These are phyloP conservation scores for Ceratopteris richardii DNA, from an alignment of 75 land plant species.

Conservation along the genomic window DNA sequence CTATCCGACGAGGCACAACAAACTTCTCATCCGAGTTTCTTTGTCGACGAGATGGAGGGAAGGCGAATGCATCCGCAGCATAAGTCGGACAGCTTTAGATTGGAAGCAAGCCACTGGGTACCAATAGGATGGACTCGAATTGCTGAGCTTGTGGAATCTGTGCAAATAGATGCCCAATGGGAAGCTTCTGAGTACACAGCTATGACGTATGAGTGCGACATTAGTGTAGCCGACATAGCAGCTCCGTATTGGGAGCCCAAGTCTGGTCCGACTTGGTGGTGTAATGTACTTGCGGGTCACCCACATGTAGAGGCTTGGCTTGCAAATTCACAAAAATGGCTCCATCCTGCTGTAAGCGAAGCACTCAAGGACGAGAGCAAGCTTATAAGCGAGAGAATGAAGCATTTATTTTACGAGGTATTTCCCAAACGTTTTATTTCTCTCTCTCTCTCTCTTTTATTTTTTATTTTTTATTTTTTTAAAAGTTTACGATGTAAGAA, in stretches of 20 bases:
- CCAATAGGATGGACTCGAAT: conserved; percentile 94
- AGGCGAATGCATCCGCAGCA: neutral
- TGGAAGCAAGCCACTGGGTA: conserved; percentile 48
- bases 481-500: no score
- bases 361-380: conserved; percentile 81
- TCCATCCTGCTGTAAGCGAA: conserved; percentile 84
- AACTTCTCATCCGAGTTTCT: neutral
- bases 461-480: no score
- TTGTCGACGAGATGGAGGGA: neutral
- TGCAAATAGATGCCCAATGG: conserved; percentile 56
- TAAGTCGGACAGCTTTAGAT: neutral
- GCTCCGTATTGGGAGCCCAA: conserved; percentile 86
- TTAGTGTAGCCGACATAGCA: conserved; percentile 74
- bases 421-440: conserved; percentile 1
- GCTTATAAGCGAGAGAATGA: conserved; percentile 90
- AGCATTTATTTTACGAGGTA: conserved; percentile 87
- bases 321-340: conserved; percentile 57
- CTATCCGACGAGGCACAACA: neutral
- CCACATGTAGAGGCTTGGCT: conserved; percentile 51
- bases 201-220: conserved; percentile 35
- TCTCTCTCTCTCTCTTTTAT: no score
- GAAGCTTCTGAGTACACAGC: conserved; percentile 21
- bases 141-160: conserved; percentile 58
- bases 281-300: conserved; percentile 72
- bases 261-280: conserved; percentile 92